phyloP scores from a whole-genome alignment of 2,329 filamentous ascomycete species.

The Purpureocillium lavendulum region DNA sequence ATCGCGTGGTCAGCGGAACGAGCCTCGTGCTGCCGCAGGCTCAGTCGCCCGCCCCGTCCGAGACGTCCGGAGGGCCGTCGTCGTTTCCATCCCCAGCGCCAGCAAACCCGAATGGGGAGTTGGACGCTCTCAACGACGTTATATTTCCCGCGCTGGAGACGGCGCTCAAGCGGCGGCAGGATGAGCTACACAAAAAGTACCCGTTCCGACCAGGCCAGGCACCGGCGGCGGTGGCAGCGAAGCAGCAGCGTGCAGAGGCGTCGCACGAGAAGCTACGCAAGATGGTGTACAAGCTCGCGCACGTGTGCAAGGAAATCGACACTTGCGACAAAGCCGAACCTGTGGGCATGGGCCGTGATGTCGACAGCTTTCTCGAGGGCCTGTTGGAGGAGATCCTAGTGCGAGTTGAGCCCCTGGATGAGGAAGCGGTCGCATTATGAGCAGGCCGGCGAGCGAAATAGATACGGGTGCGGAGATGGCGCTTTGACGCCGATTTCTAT shows the following conservation, averaged over 20 bases:
- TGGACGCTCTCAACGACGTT: slow-evolving; percentile 83
- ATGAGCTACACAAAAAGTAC: slow-evolving; percentile 44
- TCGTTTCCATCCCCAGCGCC: slow-evolving; percentile 51
- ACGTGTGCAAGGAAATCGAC: slow-evolving; percentile 85
- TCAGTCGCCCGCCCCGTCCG: slow-evolving; percentile 20
- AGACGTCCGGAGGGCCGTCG: slow-evolving; percentile 27
- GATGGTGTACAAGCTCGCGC: slow-evolving; percentile 73
- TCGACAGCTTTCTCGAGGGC: slow-evolving; percentile 82
- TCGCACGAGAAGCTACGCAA: slow-evolving; percentile 77
- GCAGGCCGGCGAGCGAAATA: too few species aligned
- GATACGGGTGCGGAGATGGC: too few species aligned
- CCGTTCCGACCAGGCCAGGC: slow-evolving; percentile 22
- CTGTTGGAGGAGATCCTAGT: slow-evolving; percentile 91
- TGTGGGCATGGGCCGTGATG: slow-evolving; percentile 88
- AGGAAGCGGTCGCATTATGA: slow-evolving; percentile 39
- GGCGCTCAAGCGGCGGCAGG: slow-evolving; percentile 72
- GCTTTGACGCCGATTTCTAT: neutral
- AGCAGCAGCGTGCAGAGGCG: slow-evolving; percentile 59
- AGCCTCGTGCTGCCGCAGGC: slow-evolving; percentile 15
- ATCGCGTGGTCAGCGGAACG: slow-evolving; percentile 9
- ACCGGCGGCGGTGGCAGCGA: slow-evolving; percentile 40
- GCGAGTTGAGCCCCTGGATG: slow-evolving; percentile 79
- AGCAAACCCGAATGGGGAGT: slow-evolving; percentile 54
- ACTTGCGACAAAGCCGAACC: slow-evolving; percentile 77
- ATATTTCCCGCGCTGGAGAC: slow-evolving; percentile 90